Evolutionary conservation across 768 basidiomycete species (phyloP).

Genomic region (Boletus subcaerulescens): DNA sequence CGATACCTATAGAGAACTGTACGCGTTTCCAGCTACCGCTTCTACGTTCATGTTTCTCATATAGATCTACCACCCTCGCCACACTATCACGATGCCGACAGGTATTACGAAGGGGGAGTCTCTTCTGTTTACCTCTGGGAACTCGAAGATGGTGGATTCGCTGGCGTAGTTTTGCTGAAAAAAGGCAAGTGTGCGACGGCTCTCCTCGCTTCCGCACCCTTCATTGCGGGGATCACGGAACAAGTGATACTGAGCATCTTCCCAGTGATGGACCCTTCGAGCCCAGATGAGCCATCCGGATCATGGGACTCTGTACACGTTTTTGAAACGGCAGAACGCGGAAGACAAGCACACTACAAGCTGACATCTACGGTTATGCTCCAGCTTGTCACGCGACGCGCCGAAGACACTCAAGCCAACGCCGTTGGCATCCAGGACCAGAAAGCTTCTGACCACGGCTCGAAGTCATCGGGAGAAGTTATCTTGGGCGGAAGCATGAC

Average conservation of each 20-base stretch:
- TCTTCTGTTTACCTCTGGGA: constrained; percentile 99
- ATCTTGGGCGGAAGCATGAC: constrained; percentile 96
- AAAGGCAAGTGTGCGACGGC: constrained; percentile 57
- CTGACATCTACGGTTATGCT: constrained; percentile 97
- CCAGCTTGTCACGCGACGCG: constrained; percentile 65
- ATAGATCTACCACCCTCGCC: background rate
- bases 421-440: constrained; percentile 28
- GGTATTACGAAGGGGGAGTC: constrained; percentile 98
- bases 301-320: constrained; percentile 99
- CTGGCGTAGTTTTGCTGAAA: constrained; percentile 94
- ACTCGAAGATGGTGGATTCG: constrained; percentile 92
- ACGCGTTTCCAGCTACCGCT: constrained; percentile 21
- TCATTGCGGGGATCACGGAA: background rate
- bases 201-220: background rate
- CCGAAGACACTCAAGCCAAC: constrained; percentile 24
- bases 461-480: constrained; percentile 71
- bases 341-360: constrained; percentile 93
- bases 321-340: constrained; percentile 91
- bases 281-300: constrained; percentile 64
- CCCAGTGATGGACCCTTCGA: constrained; percentile 59
- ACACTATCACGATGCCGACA: constrained; percentile 23
- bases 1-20: constrained; percentile 96
- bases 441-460: constrained; percentile 41
- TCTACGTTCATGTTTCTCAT: background rate
- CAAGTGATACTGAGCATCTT: constrained; percentile 2